A percentile compares a stretch with the other conserved stretches of the same genome.
phyloP scores from a whole-genome alignment of 495 filamentous ascomycete genomes.

The Podospora sp. region DNA sequence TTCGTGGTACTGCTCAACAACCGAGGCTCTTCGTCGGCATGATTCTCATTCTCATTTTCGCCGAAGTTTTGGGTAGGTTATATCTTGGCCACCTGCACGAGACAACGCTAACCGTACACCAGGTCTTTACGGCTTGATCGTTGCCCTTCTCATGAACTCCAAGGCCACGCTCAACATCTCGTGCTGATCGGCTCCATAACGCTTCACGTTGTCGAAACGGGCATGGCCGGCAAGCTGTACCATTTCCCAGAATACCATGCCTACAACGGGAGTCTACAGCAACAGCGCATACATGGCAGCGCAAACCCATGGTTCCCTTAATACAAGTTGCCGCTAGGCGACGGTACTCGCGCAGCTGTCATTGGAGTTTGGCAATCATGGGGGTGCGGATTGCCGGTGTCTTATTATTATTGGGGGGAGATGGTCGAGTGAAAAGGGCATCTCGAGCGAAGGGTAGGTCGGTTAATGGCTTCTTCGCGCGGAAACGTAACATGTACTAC shows the following conservation, averaged over 20 bases:
- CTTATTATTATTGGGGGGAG: slow-evolving; percentile 25
- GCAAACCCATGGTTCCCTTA: slow-evolving; percentile 7
- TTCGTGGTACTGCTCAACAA: slow-evolving; percentile 96
- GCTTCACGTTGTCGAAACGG: slow-evolving; percentile 7
- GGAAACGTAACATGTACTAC: slow-evolving; percentile 46
- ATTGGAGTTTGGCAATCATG: slow-evolving; percentile 25
- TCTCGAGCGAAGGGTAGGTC: slow-evolving; percentile 20
- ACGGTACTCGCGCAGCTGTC: slow-evolving; percentile 4
- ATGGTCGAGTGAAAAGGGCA: slow-evolving; percentile 33
- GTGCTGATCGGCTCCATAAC: slow-evolving; percentile 32
- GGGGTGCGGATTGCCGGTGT: slow-evolving; percentile 16
- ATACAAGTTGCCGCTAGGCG: slow-evolving; percentile 14
- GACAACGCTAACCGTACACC: slow-evolving; percentile 21
- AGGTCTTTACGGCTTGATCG: slow-evolving; percentile 98
- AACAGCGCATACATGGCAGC: slow-evolving; percentile 1
- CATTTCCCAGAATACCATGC: slow-evolving; percentile 22
- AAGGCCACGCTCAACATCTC: slow-evolving; percentile 60
- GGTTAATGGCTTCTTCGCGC: slow-evolving; percentile 33
- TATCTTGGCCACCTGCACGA: not conserved
- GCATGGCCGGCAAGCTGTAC: slow-evolving; percentile 32
- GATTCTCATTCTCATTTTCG: slow-evolving; percentile 99
- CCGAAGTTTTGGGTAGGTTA: slow-evolving; percentile 91
- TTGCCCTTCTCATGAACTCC: slow-evolving; percentile 98
- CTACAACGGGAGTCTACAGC: slow-evolving; percentile 16
- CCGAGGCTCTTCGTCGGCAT: slow-evolving; percentile 98